Percentiles rank a stretch among this genome's conserved stretches.
Conservation (phyloP, 106 monocot species). For the Dioscorea dumetorum region DNA sequence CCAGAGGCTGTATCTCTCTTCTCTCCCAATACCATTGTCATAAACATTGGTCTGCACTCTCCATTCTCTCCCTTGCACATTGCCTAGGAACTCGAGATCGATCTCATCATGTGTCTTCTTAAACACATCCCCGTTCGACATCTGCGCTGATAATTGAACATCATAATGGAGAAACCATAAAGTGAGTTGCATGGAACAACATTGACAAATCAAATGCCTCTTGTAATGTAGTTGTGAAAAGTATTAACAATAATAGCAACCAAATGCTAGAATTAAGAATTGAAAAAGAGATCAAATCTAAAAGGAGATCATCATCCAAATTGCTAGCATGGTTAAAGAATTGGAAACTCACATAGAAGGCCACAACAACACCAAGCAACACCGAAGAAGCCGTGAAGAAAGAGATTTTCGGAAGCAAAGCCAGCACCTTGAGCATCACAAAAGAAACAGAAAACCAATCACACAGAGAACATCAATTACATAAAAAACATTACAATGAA, state of each 20-base stretch:
- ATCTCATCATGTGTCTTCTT: conserved; percentile 48
- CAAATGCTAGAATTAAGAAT: neutral
- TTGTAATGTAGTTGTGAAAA: no score
- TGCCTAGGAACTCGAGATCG: conserved; percentile 49
- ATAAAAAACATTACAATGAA: neutral
- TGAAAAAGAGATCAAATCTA: neutral
- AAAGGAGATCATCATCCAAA: neutral
- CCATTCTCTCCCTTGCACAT: conserved; percentile 45
- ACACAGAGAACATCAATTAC: neutral
- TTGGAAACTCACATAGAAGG: conserved; percentile 44
- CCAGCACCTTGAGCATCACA: conserved; percentile 32
- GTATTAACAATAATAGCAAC: neutral
- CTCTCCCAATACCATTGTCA: conserved; percentile 54
- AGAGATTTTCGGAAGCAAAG: conserved; percentile 45
- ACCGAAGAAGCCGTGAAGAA: conserved; percentile 55
- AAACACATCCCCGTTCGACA: no score
- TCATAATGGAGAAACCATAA: no score
- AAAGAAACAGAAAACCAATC: neutral
- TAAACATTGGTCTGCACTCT: conserved; percentile 65
- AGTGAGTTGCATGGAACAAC: no score
- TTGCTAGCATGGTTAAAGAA: neutral
- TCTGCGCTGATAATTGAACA: conserved; percentile 14
- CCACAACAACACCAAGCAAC: conserved; percentile 58
- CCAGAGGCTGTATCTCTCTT: conserved; percentile 49
- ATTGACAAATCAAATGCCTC: no score